Base-by-base conservation (phyloP, 768 basidiomycete genomes). In the Kwoniella newhampshirensis region DNA sequence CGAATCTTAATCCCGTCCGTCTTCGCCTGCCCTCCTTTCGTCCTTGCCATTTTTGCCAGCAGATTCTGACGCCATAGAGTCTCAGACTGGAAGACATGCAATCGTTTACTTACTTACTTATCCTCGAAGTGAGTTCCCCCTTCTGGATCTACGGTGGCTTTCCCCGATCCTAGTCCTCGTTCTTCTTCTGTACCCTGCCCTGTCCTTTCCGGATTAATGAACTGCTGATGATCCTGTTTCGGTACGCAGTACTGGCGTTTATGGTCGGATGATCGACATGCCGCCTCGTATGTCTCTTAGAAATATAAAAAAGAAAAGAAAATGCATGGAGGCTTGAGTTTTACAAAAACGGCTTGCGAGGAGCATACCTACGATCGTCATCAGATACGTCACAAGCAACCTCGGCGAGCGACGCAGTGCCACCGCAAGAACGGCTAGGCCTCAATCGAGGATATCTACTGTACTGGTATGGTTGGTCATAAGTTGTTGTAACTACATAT, bases 1-100 rank as follows among this genome's bases (percentile, higher is more conserved):
- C 18, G n/a, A n/a, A 15, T 15, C 18, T 30, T 39, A 18, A 15
- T 28, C 26, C 9, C 23, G 9, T 40, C n/a, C n/a, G n/a, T n/a
- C n/a, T n/a, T n/a, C n/a, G n/a, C n/a, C n/a, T n/a, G n/a, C n/a
- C n/a, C n/a, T n/a, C n/a, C n/a, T n/a, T n/a, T n/a, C n/a, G n/a
- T n/a, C n/a, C n/a, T n/a, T n/a, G n/a, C n/a, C n/a, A n/a, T n/a
- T n/a, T n/a, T n/a, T n/a, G n/a, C n/a, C n/a, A n/a, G n/a, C n/a
- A n/a, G n/a, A n/a, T n/a, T n/a, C n/a, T n/a, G n/a, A n/a, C n/a
- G n/a, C n/a, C n/a, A n/a, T n/a, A n/a, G n/a, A n/a, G n/a, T n/a
- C n/a, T 42, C 25, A 70, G 68, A 36, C 48, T 62, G 44, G 62
- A 62, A 26, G 73, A 71, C 49, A 74, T 74, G 73, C 73, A 71